These are phyloP conservation scores for Isabelozyma gotoi DNA, from an alignment of 805 yeast genomes.

Conservation along the genomic window DNA sequence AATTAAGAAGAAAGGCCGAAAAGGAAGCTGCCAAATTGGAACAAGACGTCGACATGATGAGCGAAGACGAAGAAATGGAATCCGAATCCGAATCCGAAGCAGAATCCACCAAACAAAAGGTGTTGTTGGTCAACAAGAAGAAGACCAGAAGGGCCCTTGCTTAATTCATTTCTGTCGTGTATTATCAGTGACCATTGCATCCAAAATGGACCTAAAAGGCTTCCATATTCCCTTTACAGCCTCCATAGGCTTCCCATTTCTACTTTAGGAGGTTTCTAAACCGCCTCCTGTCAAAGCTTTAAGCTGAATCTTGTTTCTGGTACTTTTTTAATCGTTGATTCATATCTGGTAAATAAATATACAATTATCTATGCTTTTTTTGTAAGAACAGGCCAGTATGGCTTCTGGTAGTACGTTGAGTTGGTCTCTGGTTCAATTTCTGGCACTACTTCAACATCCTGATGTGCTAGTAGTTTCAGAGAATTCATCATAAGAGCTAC, in stretches of 20 bases:
- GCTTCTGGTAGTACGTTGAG: constrained; percentile 9
- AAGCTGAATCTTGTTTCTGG: no score
- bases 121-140: constrained; percentile 65
- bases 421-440: neutral
- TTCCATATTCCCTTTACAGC: no score
- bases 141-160: constrained; percentile 17
- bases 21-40: constrained; percentile 61
- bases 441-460: constrained; percentile 1
- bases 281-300: no score
- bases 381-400: constrained; percentile 11
- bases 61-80: constrained; percentile 42
- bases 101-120: constrained; percentile 51
- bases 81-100: constrained; percentile 48
- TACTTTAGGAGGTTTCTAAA: no score
- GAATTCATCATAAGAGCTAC: constrained; percentile 32
- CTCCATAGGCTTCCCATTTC: no score
- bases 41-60: constrained; percentile 39
- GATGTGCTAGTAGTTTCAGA: constrained; percentile 13
- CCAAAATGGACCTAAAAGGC: no score
- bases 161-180: neutral
- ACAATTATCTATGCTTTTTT: no score
- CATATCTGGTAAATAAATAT: neutral
- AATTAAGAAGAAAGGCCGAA: constrained; percentile 73
- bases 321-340: neutral
- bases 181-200: no score